Base-by-base conservation (phyloP, 306 rosid genomes). In the Fragaria nilgerrensis region DNA sequence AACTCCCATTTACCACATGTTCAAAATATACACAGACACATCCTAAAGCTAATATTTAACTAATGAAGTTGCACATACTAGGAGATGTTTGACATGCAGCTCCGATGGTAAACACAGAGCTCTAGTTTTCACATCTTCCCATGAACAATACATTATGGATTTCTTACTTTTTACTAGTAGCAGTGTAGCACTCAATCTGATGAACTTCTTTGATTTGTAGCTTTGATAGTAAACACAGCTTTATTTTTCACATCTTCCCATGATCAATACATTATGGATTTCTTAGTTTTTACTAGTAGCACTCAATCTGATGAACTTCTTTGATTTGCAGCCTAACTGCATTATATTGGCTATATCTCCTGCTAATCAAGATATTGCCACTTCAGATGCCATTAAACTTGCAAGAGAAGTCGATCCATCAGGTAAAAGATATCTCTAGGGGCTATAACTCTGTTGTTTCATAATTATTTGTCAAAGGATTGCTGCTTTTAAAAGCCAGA, bases 361-460 rank as follows among this genome's bases (percentile, higher is more conserved):
- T 58, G 98, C 98, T 77, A 93, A 93, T 81, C 98, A 93, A 91
- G 98, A 93, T 93, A 91, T 93, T 86, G 98, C 98, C 27, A 93
- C 98, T 43, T 93, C 98, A 47, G 97, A 93, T 81, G 98, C 98
- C 44, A 93, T 93, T 75, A 93, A 91, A 83, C 90, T 93, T 74
- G 96, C 97, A 79, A 89, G 82, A 82, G 98, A 93, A 88, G 98
- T 93, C 61, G 98, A 93, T 80, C 97, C 95, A 48, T 79, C 98
- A 82, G 97, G 97, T 89, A 78, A 79, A 47, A 43, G 65, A 75
- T 23, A 55, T 71, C 64, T 55, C 14, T 27, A 71, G 25, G 8
- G 74, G 75, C 67, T 70, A 70, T 29, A 44, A 63, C 45, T 71
- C n/a, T 32, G 39, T 82, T 41, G 6, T 72, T 2, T 1, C 73